Evolutionary conservation across 1,284 basidiomycete species (phyloP), one percentile per base, ranked within the genome.

Genomic region (Sporisorium scitamineum): DNA sequence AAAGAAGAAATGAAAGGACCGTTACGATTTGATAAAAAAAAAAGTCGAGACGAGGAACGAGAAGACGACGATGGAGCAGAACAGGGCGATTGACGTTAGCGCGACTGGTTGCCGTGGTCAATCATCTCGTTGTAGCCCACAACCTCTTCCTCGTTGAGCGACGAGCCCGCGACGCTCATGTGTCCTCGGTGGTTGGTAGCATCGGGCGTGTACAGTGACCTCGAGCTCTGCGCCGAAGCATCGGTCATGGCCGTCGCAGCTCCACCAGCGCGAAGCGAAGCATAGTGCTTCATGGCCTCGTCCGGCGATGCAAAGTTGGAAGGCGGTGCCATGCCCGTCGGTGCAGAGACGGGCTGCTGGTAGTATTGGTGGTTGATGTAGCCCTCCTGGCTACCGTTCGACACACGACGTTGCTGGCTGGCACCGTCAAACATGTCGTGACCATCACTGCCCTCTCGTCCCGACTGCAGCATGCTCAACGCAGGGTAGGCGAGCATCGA

Each of bases 101-200:
- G 75, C 26, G 70, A 73, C 41, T 74, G 66, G 67, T 75, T 75
- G 37, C 75, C 75, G 64, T 77, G 75, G 70, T 77, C 75, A 55
- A 77, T 70, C 79, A 80, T 80, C 65, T 82, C 77, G 60, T 81
- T 80, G 79, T 82, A 83, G 31, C 81, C 81, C 2, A 83, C 81
- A 10, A 83, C 81, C 44, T 83, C 81, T 53, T 83, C 81, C 67
- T 83, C 81, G 61, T 83, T 83, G 58, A 83, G 65, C 45, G 67
- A 72, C 42, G 70, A 78, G 37, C 80, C 78, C 13, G 73, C 78
- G 47, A 77, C 67, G 42, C 72, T 71, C 74, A 61, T 54, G 42
- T 76, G 72, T 9, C 54, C 64, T 26, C 68, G 70, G 58, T 76
- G 78, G 27, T 67, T 61, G 34, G 56, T 37, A 13, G 63, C 62